Evolutionary conservation across 2,329 filamentous ascomycete genomes (phyloP), one percentile per base, ranked within the genome.

Genomic region (Alternaria tenuissima): DNA sequence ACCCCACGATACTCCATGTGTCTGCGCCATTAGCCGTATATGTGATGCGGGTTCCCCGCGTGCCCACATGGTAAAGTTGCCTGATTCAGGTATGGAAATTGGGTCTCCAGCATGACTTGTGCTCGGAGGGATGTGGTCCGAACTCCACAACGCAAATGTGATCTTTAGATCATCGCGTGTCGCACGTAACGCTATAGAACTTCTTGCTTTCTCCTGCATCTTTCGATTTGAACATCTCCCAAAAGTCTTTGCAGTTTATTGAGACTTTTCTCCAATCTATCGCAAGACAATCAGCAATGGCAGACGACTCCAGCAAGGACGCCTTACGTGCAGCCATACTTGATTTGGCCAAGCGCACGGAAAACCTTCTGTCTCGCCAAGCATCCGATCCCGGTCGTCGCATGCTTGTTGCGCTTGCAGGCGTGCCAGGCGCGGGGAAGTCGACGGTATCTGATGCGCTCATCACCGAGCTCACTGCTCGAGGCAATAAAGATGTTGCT

Each of bases 371-470:
- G 16, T 42, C 55, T 28, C 54, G 66, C 57, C 68, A 71, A 66
- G 55, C 61, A 30, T 57, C 58, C 43, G 14, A 67, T 30, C 64
- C 70, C 43, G 59, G 56, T 59, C 66, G 66, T 38, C 68, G 70
- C 24, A 63, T 68, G 46, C 66, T 74, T 24, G 56, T 74, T 52
- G 69, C 64, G 47, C 66, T 74, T 43, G 71, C 71, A 8, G 70
- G 70, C 36, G 70, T 74, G 36, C 71, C 70, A 18, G 71, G 71
- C 12, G 68, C 69, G 7, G 71, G 71, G 16, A 73, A 73, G 49
- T 71, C 68, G 5, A 74, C 70, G 4, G 68, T 74, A 12, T 72
- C 69, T 20, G 47, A 65, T 28, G 66, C 65, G 36, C 52, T 74
- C 38, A 20, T 71, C 36, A 39, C 60, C 7, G 69, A 73, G 53